Evolutionary conservation across 805 yeast species (phyloP).

Genomic region (Cyberlindnera americana): DNA sequence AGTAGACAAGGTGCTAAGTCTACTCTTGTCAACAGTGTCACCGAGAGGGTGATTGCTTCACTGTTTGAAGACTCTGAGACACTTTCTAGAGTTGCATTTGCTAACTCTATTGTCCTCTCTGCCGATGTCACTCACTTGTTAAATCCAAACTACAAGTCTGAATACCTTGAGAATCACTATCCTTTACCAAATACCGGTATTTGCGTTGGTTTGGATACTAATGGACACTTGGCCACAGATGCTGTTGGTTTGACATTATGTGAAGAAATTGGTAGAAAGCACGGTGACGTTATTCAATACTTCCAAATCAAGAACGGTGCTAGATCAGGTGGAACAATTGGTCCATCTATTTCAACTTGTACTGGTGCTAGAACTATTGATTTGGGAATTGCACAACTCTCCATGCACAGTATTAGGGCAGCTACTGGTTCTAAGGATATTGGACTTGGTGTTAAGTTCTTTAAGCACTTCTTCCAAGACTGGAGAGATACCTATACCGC

Average conservation of each 20-base stretch:
- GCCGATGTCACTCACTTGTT: conserved; percentile 83
- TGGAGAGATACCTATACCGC: conserved; percentile 61
- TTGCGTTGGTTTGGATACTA: conserved; percentile 68
- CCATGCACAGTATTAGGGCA: conserved; percentile 87
- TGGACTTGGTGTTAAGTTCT: conserved; percentile 69
- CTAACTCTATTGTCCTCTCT: conserved; percentile 75
- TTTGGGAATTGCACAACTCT: conserved; percentile 76
- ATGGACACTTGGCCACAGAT: conserved; percentile 83
- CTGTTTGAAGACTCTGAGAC: conserved; percentile 19
- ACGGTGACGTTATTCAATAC: conserved; percentile 67
- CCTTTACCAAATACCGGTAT: conserved; percentile 79
- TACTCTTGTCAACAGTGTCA: conserved; percentile 62
- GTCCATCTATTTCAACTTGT: conserved; percentile 60
- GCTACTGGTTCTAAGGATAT: conserved; percentile 75
- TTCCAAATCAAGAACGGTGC: conserved; percentile 86
- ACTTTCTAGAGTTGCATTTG: conserved; percentile 43
- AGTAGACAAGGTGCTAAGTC: conserved; percentile 83
- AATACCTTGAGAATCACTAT: conserved; percentile 72
- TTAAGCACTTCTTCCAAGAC: conserved; percentile 60
- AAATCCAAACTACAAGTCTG: conserved; percentile 71
- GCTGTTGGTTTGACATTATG: conserved; percentile 65
- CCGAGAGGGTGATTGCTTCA: conserved; percentile 47
- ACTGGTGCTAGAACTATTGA: conserved; percentile 78
- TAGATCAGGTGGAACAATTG: conserved; percentile 87
- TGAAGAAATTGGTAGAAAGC: conserved; percentile 63